Percentiles rank a stretch among this genome's conserved stretches.
phyloP scores from a whole-genome alignment of 2,329 filamentous ascomycete genomes.

The Xylariomycetidae sp. region DNA sequence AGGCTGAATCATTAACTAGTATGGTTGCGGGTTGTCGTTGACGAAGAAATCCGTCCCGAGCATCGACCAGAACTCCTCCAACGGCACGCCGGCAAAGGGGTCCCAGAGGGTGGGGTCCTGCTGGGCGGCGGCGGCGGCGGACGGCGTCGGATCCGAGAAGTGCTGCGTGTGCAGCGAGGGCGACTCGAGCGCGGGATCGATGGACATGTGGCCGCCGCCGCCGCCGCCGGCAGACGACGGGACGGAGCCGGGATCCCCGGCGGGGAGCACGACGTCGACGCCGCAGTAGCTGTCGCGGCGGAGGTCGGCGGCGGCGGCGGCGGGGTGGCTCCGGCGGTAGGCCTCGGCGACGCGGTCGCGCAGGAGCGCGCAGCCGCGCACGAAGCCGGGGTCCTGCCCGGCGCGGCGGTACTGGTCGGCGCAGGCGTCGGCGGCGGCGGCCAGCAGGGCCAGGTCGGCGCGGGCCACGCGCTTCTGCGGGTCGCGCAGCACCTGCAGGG shows the following conservation, averaged over 20 bases:
- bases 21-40: slow-evolving; percentile 1
- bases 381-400: slow-evolving; percentile 1
- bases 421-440: slow-evolving; percentile 10
- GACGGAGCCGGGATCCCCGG: too few relatives aligned
- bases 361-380: background rate
- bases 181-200: background rate
- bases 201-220: background rate
- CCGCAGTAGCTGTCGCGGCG: background rate
- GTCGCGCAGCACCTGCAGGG: slow-evolving; percentile 12
- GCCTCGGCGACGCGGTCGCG: slow-evolving; percentile 2
- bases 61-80: slow-evolving; percentile 7
- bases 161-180: background rate
- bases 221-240: background rate
- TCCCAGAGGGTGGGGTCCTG: slow-evolving; percentile 2
- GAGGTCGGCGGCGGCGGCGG: background rate
- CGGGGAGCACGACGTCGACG: background rate
- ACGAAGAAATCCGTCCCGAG: slow-evolving; percentile 4
- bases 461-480: slow-evolving; percentile 13
- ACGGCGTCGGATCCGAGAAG: too few relatives aligned
- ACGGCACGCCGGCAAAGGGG: slow-evolving; percentile 3
- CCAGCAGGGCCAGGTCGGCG: slow-evolving; percentile 14
- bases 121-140: background rate
- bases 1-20: background rate
- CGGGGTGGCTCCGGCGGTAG: background rate
- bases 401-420: slow-evolving; percentile 10